phyloP scores from a whole-genome alignment of 371 early-diverging fungal species.

The Coemansia sp. region DNA sequence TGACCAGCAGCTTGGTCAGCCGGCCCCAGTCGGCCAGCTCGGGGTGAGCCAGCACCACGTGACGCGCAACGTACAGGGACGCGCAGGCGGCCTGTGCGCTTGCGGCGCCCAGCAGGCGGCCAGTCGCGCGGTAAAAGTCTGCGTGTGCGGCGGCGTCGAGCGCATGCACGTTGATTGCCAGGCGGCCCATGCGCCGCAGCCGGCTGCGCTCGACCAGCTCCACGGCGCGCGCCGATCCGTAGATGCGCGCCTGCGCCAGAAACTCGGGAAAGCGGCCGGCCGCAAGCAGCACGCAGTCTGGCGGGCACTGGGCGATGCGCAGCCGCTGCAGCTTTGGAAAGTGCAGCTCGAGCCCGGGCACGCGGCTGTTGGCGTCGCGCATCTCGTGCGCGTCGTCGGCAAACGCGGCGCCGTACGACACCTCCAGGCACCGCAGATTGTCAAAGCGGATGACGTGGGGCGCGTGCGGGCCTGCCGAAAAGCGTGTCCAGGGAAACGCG shows the following conservation, averaged over 20 bases:
- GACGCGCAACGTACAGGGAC: constrained; percentile 1
- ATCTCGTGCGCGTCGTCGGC: not conserved
- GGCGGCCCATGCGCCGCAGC: not conserved
- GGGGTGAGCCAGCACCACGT: not conserved
- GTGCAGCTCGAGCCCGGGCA: not conserved
- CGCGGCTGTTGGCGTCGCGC: not conserved
- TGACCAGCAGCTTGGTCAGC: not conserved
- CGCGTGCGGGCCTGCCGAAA: too few relatives aligned
- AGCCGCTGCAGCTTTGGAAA: not conserved
- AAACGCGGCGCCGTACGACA: not conserved
- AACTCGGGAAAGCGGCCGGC: constrained; percentile 3
- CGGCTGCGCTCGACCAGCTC: not conserved
- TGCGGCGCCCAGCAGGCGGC: not conserved
- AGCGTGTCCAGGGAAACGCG: not conserved
- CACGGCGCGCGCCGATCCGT: not conserved
- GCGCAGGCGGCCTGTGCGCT: not conserved
- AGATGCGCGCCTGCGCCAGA: not conserved
- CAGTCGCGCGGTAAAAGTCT: not conserved
- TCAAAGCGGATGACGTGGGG: not conserved
- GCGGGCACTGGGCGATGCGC: not conserved
- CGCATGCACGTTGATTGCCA: constrained; percentile 2
- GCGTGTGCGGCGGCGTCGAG: not conserved
- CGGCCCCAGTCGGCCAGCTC: not conserved
- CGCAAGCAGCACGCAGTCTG: not conserved
- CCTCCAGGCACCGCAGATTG: not conserved